Conservation (phyloP, 306 rosid species). For the Citrullus amarus region DNA sequence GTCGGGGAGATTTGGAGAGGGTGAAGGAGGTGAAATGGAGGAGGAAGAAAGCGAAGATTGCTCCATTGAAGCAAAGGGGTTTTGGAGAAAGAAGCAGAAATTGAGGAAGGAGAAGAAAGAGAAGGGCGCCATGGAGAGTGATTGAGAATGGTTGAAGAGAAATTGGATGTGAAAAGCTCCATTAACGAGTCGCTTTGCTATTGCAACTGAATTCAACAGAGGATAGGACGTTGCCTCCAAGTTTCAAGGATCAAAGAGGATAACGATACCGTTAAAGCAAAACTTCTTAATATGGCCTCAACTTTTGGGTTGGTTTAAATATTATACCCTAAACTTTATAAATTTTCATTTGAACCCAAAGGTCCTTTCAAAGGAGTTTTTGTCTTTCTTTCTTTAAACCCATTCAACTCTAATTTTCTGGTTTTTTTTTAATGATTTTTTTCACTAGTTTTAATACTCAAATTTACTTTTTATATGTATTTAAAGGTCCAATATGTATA, state of each 20-base stretch:
- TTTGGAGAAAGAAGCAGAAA: slow-evolving; percentile 6
- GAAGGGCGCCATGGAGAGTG: slow-evolving; percentile 18
- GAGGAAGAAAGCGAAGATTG: slow-evolving; percentile 17
- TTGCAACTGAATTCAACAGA: background rate
- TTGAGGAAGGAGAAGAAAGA: slow-evolving; percentile 10
- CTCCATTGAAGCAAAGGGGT: slow-evolving; percentile 10
- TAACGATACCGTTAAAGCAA: background rate
- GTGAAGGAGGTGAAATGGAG: slow-evolving; percentile 24
- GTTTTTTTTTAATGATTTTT: no score
- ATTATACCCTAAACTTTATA: no score
- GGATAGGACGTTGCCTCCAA: background rate
- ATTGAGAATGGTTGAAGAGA: slow-evolving; percentile 24
- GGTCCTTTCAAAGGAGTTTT: no score
- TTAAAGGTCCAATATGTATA: no score
- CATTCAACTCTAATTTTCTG: no score
- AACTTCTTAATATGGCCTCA: background rate
- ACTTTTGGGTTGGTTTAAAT: no score
- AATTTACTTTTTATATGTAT: no score
- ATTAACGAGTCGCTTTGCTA: slow-evolving; percentile 7
- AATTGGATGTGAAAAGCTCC: slow-evolving; percentile 47
- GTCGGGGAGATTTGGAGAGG: slow-evolving; percentile 11
- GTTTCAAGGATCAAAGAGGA: background rate
- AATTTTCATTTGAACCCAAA: no score
- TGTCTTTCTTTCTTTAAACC: no score
- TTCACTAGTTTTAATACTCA: no score